Conservation (phyloP, 495 filamentous ascomycete genomes). For the Xylaria flabelliformis region DNA sequence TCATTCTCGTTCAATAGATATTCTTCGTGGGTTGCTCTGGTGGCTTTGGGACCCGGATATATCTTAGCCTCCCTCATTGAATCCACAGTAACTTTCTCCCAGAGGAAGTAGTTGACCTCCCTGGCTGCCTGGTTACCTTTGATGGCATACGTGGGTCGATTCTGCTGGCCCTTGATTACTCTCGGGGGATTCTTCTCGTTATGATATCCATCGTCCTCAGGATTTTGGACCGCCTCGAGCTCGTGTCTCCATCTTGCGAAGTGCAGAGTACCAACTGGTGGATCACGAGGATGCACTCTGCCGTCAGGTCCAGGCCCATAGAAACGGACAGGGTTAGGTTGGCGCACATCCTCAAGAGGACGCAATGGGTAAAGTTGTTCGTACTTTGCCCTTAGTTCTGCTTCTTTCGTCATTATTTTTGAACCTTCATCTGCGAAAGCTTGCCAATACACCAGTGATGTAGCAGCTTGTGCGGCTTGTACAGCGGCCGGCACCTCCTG, state of each 20-base stretch:
- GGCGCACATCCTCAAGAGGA: not conserved
- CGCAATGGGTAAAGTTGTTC: not conserved
- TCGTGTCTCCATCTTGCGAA: conserved; percentile 18
- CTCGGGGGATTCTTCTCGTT: not conserved
- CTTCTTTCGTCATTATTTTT: not conserved
- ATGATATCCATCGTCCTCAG: not conserved
- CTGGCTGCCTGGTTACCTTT: not conserved
- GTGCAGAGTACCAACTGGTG: conserved; percentile 21
- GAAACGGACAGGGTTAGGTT: conserved; percentile 9
- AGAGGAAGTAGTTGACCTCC: conserved; percentile 20
- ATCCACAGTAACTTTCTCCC: conserved; percentile 16
- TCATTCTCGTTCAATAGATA: conserved; percentile 22
- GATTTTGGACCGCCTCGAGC: not conserved
- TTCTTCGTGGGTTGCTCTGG: conserved; percentile 3
- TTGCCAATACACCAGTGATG: not conserved
- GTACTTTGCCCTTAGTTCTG: not conserved
- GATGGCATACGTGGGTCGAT: conserved; percentile 14
- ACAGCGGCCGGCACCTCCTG: not conserved
- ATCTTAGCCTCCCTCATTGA: not conserved
- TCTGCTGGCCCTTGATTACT: not conserved
- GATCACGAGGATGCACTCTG: not conserved
- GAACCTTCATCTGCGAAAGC: conserved; percentile 13
- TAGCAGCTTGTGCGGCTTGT: conserved; percentile 1
- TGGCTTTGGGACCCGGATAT: not conserved
- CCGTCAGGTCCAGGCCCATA: conserved; percentile 24